A percentile compares a stretch with the other conserved stretches of the same genome.
Evolutionary conservation across 75 land plant genomes (phyloP).

Genomic region (Cryptomeria japonica): DNA sequence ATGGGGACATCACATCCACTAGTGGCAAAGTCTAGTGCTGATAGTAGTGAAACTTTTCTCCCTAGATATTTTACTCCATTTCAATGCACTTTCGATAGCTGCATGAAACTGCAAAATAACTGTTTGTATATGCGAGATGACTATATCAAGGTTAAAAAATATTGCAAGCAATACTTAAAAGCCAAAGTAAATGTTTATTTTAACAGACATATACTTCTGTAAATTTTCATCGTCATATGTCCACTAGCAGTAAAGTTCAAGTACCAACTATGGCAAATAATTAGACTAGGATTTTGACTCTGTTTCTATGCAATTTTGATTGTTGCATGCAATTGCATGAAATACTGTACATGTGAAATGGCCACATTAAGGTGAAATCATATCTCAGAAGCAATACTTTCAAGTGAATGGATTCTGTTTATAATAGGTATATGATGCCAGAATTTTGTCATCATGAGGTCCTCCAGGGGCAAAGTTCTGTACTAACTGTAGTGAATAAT

Average conservation of each 20-base stretch:
- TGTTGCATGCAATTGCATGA: neutral
- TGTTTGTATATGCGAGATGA: neutral
- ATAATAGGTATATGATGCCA: neutral
- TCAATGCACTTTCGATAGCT: neutral
- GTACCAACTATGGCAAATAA: neutral
- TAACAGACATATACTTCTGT: neutral
- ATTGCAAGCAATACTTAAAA: neutral
- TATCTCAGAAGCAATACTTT: neutral
- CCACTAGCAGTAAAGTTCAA: neutral
- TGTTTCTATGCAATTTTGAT: neutral
- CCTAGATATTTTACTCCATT: neutral
- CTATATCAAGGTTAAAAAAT: neutral
- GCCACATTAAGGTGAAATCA: neutral
- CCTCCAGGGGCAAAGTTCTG: neutral
- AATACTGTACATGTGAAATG: neutral
- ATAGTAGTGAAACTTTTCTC: neutral
- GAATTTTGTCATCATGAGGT: neutral
- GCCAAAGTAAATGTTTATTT: neutral
- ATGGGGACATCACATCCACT: no score
- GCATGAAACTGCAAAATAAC: neutral
- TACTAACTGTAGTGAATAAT: neutral
- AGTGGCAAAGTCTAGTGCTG: neutral
- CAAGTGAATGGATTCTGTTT: neutral
- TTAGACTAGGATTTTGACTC: neutral
- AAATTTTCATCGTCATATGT: neutral